Percentiles rank a stretch among this genome's conserved stretches.
Evolutionary conservation across 805 yeast species (phyloP).

Genomic region (Kazachstania taianensis): DNA sequence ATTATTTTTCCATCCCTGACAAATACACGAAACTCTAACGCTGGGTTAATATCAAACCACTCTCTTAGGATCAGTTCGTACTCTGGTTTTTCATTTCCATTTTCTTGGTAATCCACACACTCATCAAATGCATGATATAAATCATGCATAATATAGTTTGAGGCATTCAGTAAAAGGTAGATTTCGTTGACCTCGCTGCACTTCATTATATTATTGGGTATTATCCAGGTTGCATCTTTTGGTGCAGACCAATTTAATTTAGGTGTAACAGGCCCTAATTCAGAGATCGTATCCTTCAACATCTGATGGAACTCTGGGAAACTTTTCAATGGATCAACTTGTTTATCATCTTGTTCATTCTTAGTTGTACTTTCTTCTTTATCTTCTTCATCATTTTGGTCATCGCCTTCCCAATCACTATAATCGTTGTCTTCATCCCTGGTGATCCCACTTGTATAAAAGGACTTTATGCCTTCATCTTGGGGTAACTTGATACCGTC

Average conservation of each 20-base stretch:
- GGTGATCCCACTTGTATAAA: conserved; percentile 26
- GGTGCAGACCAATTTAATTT: conserved; percentile 98
- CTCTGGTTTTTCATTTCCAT: conserved; percentile 19
- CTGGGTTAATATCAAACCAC: conserved; percentile 80
- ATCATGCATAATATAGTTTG: conserved; percentile 83
- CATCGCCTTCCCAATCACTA: conserved; percentile 61
- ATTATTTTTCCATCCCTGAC: conserved; percentile 52
- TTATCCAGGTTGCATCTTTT: conserved; percentile 87
- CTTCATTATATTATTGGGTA: conserved; percentile 63
- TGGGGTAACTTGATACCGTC: conserved; percentile 62
- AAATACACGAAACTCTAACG: conserved; percentile 85
- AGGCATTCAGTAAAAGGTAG: conserved; percentile 71
- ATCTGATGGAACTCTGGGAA: conserved; percentile 53
- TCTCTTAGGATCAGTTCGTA: conserved; percentile 67
- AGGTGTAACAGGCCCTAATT: conserved; percentile 62
- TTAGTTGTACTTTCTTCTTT: conserved; percentile 14
- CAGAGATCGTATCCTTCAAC: conserved; percentile 37
- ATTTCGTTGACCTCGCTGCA: conserved; percentile 67
- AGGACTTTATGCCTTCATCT: conserved; percentile 28
- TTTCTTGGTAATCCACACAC: conserved; percentile 28
- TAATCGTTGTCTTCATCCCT: conserved; percentile 53
- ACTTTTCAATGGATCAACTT: conserved; percentile 35
- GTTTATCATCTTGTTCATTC: conserved; percentile 1
- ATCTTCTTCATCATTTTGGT: conserved; percentile 21
- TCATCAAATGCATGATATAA: conserved; percentile 59